These are phyloP conservation scores for Primulina huaijiensis DNA, from an alignment of 257 asterid species.

Conservation along the genomic window DNA sequence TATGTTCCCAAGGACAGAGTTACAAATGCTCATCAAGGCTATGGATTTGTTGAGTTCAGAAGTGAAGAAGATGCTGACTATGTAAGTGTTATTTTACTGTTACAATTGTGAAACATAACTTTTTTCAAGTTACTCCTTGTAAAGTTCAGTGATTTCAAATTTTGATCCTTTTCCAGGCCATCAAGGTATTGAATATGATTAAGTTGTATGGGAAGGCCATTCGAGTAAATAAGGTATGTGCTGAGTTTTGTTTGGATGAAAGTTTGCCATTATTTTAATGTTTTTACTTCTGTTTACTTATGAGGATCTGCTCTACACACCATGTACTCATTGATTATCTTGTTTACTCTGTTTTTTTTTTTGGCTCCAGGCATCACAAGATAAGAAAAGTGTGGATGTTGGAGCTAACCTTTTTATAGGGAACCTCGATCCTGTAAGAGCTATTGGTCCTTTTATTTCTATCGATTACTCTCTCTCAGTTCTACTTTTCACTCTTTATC, in stretches of 20 bases:
- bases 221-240: slow-evolving; percentile 78
- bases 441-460: slow-evolving; percentile 1
- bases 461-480: not conserved
- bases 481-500: not conserved
- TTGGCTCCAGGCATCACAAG: slow-evolving; percentile 82
- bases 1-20: slow-evolving; percentile 98
- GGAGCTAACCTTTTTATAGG: slow-evolving; percentile 98
- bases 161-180: slow-evolving; percentile 52
- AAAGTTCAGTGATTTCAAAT: slow-evolving; percentile 19
- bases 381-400: slow-evolving; percentile 90
- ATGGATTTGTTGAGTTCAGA: slow-evolving; percentile 92
- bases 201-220: slow-evolving; percentile 86
- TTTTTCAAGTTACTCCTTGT: not conserved
- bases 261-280: slow-evolving; percentile 4
- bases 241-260: slow-evolving; percentile 8
- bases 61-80: slow-evolving; percentile 99
- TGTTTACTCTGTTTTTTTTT: slow-evolving; percentile 2
- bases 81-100: slow-evolving; percentile 39
- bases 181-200: slow-evolving; percentile 89
- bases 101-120: not conserved
- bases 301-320: not conserved
- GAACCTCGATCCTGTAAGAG: slow-evolving; percentile 94
- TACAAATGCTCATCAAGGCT: slow-evolving; percentile 90
- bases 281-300: slow-evolving; percentile 7
- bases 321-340: not conserved